Conservation (phyloP, 306 rosid species). For the Echinosophora koreensis region DNA sequence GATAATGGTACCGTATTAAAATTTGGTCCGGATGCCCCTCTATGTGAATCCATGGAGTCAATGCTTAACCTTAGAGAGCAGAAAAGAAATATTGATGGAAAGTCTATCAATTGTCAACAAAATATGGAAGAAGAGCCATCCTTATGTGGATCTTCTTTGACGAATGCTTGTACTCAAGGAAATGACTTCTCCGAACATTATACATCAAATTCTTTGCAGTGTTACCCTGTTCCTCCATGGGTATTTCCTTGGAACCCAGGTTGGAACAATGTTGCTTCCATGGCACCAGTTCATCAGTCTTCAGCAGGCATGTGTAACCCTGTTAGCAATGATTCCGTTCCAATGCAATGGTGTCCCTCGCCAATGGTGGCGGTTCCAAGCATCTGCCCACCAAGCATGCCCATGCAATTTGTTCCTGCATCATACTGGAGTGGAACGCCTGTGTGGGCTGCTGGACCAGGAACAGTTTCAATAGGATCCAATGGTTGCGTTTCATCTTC, state of each 20-base stretch:
- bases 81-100: conserved; percentile 42
- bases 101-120: conserved; percentile 39
- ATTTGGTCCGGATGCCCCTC: conserved; percentile 64
- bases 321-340: conserved; percentile 29
- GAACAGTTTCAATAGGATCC: conserved; percentile 52
- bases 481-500: conserved; percentile 58
- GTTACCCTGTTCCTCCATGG: conserved; percentile 60
- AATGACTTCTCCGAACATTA: conserved; percentile 49
- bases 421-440: conserved; percentile 59
- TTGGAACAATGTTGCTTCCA: conserved; percentile 49
- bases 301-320: conserved; percentile 36
- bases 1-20: conserved; percentile 54
- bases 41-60: conserved; percentile 59
- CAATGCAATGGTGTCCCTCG: conserved; percentile 56
- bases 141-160: conserved; percentile 56
- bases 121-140: conserved; percentile 60
- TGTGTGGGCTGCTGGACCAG: conserved; percentile 49
- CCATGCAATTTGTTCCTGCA: conserved; percentile 62
- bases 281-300: conserved; percentile 41
- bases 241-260: conserved; percentile 58
- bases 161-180: conserved; percentile 41
- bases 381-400: conserved; percentile 53
- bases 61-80: conserved; percentile 53
- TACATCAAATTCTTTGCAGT: conserved; percentile 45
- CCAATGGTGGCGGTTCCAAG: conserved; percentile 60